These are phyloP conservation scores for Ceratopteris richardii DNA, from an alignment of 75 land plant genomes.

Conservation along the genomic window DNA sequence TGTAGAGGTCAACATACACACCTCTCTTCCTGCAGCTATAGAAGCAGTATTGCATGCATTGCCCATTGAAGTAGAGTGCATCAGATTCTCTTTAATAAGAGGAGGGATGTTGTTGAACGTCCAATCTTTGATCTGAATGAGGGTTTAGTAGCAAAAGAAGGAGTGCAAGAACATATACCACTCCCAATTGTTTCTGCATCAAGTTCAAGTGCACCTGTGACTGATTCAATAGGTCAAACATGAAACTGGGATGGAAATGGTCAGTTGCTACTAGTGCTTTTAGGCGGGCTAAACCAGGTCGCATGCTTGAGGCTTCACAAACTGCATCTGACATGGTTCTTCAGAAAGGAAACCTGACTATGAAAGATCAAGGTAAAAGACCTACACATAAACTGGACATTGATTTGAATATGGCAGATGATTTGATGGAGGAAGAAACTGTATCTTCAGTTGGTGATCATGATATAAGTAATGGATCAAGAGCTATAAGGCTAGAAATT, in stretches of 20 bases:
- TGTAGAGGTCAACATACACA: not conserved
- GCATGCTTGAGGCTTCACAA: too few species aligned
- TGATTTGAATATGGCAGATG: too few species aligned
- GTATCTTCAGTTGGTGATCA: too few species aligned
- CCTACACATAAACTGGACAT: too few species aligned
- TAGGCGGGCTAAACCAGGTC: constrained; percentile 32
- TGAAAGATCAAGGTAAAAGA: not conserved
- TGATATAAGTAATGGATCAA: not conserved
- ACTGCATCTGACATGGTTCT: too few species aligned
- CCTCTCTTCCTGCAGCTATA: not conserved
- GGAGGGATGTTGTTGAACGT: constrained; percentile 6
- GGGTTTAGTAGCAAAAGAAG: too few species aligned
- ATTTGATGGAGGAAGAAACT: too few species aligned
- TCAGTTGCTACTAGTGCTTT: constrained; percentile 40
- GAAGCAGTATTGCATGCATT: not conserved
- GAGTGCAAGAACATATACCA: constrained; percentile 2
- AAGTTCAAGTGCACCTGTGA: constrained; percentile 10
- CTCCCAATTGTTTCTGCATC: not conserved
- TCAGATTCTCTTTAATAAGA: not conserved
- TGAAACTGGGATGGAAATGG: constrained; percentile 34
- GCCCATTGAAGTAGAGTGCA: too few species aligned
- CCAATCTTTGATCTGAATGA: constrained; percentile 40
- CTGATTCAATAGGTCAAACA: constrained; percentile 7
- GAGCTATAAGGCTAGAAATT: constrained; percentile 15
- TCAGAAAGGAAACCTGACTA: not conserved